These are phyloP conservation scores for Lachnellula suecica DNA, from an alignment of 2,329 filamentous ascomycete species.

Conservation along the genomic window DNA sequence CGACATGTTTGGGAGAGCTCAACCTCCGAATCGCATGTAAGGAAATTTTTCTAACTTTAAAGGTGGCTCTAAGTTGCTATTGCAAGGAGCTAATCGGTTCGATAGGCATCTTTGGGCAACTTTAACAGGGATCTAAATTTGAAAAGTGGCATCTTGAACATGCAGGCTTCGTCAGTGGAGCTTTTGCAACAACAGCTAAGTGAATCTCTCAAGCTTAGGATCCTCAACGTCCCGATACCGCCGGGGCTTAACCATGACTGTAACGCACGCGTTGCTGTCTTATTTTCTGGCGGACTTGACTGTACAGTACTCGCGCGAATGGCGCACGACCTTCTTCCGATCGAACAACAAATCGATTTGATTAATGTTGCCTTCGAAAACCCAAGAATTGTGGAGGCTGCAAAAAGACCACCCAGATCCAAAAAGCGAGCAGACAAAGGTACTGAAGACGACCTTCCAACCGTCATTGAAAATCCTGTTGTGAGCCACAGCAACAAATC, in stretches of 20 bases:
- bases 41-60: background rate
- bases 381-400: constrained; percentile 65
- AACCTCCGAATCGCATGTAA: constrained; percentile 4
- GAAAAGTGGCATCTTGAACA: constrained; percentile 28
- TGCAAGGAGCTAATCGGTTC: constrained; percentile 11
- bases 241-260: constrained; percentile 34
- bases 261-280: constrained; percentile 65
- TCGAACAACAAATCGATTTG: constrained; percentile 72
- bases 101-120: constrained; percentile 21
- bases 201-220: constrained; percentile 62
- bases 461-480: background rate
- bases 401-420: constrained; percentile 38
- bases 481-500: constrained; percentile 6
- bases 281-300: constrained; percentile 94
- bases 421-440: constrained; percentile 21
- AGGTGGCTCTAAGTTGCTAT: too few species aligned
- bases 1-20: constrained; percentile 12
- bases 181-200: constrained; percentile 54
- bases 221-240: constrained; percentile 63
- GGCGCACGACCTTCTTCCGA: constrained; percentile 72
- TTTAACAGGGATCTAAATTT: constrained; percentile 39
- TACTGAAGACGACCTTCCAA: background rate
- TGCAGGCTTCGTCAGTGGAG: constrained; percentile 50
- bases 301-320: constrained; percentile 85
- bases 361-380: constrained; percentile 98